Conservation (phyloP, 1,284 basidiomycete species). For the Mycosarcoma mackinlayi region DNA sequence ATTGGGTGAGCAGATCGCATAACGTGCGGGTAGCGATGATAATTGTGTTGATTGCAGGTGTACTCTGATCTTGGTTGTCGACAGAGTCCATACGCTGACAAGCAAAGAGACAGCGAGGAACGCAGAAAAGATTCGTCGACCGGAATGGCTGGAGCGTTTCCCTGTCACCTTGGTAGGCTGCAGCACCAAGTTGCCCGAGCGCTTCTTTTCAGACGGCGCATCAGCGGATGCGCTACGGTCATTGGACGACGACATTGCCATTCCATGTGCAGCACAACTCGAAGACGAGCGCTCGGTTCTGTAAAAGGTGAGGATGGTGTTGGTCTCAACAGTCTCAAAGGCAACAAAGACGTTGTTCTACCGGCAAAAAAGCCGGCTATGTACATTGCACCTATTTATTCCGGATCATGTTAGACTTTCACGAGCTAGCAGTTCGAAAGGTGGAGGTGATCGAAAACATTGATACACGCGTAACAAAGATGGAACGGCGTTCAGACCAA, state of each 20-base stretch:
- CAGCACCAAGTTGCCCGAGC: conserved; percentile 3
- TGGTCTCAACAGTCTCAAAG: conserved; percentile 2
- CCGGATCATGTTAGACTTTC: conserved; percentile 26
- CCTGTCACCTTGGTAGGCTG: conserved; percentile 8
- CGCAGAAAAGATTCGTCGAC: neutral
- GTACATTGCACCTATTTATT: too few species aligned
- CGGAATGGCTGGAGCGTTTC: neutral
- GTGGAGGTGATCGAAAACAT: conserved; percentile 39
- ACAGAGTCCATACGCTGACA: conserved; percentile 10
- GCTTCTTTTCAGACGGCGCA: neutral
- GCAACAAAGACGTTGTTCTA: neutral
- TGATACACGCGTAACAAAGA: conserved; percentile 45
- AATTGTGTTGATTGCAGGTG: conserved; percentile 6
- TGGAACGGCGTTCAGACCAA: conserved; percentile 38
- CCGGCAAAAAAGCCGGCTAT: conserved; percentile 34
- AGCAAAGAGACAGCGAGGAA: conserved; percentile 11
- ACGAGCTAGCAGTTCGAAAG: conserved; percentile 1
- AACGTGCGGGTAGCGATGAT: conserved; percentile 13
- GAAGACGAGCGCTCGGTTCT: neutral
- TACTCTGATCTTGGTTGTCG: neutral
- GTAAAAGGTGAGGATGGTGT: conserved; percentile 7
- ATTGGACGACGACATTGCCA: neutral
- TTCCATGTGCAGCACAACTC: neutral
- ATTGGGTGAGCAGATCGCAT: conserved; percentile 32
- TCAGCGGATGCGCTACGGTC: too few species aligned